phyloP scores from a whole-genome alignment of 129 eudicot genomes.

The Artemisia argyi region DNA sequence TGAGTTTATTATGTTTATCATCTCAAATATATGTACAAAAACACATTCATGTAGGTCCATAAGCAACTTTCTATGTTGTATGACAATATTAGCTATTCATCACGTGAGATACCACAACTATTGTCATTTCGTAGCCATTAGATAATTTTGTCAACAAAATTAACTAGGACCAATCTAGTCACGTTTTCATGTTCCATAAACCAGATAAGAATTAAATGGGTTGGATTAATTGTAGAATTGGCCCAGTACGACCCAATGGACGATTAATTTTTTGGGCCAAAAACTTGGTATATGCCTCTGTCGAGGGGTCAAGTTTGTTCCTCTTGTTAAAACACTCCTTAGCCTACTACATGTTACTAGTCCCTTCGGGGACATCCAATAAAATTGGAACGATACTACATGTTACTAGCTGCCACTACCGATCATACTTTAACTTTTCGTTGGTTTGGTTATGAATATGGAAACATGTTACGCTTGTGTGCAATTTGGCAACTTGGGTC shows the following conservation, averaged over 20 bases:
- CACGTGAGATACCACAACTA: background rate
- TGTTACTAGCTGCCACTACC: background rate
- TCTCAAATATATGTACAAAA: background rate
- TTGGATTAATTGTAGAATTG: background rate
- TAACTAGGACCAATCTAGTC: conserved; percentile 14
- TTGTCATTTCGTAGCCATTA: background rate
- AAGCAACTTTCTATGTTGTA: conserved; percentile 13
- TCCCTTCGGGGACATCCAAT: no score
- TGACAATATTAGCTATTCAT: background rate
- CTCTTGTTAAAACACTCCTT: conserved; percentile 16
- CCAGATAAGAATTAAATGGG: background rate
- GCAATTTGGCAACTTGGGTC: background rate
- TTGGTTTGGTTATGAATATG: background rate
- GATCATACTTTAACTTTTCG: background rate
- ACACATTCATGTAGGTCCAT: conserved; percentile 21
- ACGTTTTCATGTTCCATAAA: conserved; percentile 23
- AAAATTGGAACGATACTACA: no score
- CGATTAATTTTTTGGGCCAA: conserved; percentile 12
- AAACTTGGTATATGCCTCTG: conserved; percentile 6
- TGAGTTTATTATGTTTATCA: conserved; percentile 1
- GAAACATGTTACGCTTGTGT: background rate
- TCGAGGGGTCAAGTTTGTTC: conserved; percentile 29
- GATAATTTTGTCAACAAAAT: background rate
- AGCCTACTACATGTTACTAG: conserved; percentile 9
- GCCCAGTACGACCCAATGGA: conserved; percentile 25